A percentile compares a stretch with the other conserved stretches of the same genome.
phyloP scores from a whole-genome alignment of 306 rosid species.

The Adenanthera pavonina region DNA sequence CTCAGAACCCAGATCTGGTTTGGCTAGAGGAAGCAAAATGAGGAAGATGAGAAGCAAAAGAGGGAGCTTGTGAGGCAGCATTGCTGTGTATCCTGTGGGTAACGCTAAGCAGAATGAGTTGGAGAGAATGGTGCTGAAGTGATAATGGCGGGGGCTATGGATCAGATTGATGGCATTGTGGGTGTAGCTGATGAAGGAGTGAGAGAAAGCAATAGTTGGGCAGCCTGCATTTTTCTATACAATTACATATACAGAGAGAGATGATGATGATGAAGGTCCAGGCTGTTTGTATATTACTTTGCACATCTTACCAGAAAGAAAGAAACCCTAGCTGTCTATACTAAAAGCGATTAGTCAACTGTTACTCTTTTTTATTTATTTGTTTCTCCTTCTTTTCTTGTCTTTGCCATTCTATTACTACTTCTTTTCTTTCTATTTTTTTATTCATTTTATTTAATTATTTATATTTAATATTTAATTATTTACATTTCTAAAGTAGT shows the following conservation, averaged over 20 bases:
- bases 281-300: conserved; percentile 37
- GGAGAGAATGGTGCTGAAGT: neutral
- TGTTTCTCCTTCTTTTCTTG: neutral
- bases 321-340: conserved; percentile 52
- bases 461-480: too few species aligned
- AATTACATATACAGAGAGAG: neutral
- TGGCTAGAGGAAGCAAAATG: neutral
- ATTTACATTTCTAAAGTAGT: too few species aligned
- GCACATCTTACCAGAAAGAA: conserved; percentile 5
- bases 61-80: conserved; percentile 32
- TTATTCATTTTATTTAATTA: too few species aligned
- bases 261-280: conserved; percentile 34
- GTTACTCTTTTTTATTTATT: neutral
- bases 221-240: conserved; percentile 22
- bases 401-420: neutral
- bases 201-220: neutral
- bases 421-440: too few species aligned
- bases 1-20: conserved; percentile 52
- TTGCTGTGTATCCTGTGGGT: conserved; percentile 1
- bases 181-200: neutral
- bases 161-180: conserved; percentile 19
- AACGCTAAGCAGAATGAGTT: neutral
- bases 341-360: conserved; percentile 43
- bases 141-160: neutral
- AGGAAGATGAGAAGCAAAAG: conserved; percentile 14